Evolutionary conservation across 129 eudicot genomes (phyloP).

Genomic region (Oenanthe sinensis): DNA sequence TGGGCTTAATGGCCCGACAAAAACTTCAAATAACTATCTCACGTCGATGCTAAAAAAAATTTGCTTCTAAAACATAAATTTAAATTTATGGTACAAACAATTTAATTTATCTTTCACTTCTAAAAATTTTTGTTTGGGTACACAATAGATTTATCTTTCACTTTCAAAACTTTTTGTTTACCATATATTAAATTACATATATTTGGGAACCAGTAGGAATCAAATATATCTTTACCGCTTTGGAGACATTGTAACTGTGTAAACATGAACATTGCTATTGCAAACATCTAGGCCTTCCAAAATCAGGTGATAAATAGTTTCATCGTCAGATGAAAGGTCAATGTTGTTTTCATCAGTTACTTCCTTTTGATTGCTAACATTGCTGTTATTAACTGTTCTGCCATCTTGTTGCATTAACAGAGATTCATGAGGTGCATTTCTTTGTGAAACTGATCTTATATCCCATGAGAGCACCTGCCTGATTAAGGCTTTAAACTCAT

Average conservation of each 20-base stretch:
- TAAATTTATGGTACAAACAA: no score
- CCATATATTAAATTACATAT: no score
- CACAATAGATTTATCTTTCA: no score
- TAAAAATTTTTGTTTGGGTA: no score
- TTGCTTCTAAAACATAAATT: no score
- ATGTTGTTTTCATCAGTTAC: slow-evolving; percentile 17
- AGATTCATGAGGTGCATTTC: slow-evolving; percentile 39
- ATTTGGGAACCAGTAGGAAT: neutral
- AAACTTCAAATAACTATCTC: no score
- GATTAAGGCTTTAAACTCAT: slow-evolving; percentile 57
- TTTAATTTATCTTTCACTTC: no score
- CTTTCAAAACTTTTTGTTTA: no score
- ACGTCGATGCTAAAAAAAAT: no score
- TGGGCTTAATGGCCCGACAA: no score
- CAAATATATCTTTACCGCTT: neutral
- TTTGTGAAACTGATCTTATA: slow-evolving; percentile 83
- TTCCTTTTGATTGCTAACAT: slow-evolving; percentile 19
- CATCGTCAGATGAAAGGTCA: slow-evolving; percentile 13
- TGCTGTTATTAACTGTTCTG: slow-evolving; percentile 6
- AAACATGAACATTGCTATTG: slow-evolving; percentile 64
- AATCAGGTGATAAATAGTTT: slow-evolving; percentile 51
- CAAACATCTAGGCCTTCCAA: slow-evolving; percentile 59
- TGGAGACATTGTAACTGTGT: slow-evolving; percentile 24
- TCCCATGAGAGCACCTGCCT: slow-evolving; percentile 92
- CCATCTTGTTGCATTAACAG: neutral